Conservation (phyloP, 2,329 filamentous ascomycete species). For the Hymenoscyphus linearis region DNA sequence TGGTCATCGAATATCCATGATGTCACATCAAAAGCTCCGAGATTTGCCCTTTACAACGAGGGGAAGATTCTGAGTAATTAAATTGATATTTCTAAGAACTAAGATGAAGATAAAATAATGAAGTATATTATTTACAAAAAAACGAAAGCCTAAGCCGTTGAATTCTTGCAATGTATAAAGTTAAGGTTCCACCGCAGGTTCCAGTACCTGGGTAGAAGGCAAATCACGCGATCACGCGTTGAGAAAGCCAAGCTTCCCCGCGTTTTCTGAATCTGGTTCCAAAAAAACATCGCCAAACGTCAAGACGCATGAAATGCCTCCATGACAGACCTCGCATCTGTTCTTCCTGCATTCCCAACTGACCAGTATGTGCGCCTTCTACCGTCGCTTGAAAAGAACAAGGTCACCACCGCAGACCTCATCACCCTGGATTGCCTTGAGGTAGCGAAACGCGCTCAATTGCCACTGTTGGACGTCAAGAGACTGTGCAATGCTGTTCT, state of each 20-base stretch:
- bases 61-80: too few species aligned
- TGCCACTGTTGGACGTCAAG: constrained; percentile 76
- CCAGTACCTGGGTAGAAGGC: not conserved
- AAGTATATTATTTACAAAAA: too few species aligned
- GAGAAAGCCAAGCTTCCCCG: not conserved
- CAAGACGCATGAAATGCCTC: constrained; percentile 25
- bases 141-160: too few species aligned
- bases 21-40: not conserved
- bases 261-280: not conserved
- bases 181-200: too few species aligned
- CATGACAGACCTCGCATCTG: constrained; percentile 82
- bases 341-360: constrained; percentile 75
- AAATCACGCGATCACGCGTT: not conserved
- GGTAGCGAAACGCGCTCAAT: constrained; percentile 77
- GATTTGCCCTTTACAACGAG: not conserved
- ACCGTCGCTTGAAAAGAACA: constrained; percentile 71
- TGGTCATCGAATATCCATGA: not conserved
- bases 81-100: too few species aligned
- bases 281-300: not conserved
- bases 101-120: too few species aligned
- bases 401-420: constrained; percentile 75
- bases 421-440: constrained; percentile 77
- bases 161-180: not conserved
- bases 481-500: constrained; percentile 65
- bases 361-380: constrained; percentile 69